phyloP scores from a whole-genome alignment of 306 rosid genomes.

The Sicyos edulis region DNA sequence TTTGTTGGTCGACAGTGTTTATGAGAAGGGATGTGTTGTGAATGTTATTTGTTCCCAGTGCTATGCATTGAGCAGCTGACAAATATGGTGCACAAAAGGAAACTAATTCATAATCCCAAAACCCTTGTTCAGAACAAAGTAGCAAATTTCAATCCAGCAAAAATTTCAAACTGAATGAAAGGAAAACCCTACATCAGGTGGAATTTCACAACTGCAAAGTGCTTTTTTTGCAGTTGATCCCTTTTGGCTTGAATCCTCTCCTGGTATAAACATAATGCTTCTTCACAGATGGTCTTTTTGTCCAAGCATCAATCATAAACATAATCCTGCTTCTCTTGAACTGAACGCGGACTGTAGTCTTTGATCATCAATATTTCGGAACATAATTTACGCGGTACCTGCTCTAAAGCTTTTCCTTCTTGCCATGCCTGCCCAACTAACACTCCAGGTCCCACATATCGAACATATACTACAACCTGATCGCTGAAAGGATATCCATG shows the following conservation, averaged over 20 bases:
- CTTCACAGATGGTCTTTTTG: background rate
- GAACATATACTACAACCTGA: conserved; percentile 62
- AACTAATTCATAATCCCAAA: background rate
- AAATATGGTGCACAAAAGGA: too few relatives aligned
- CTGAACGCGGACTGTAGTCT: conserved; percentile 31
- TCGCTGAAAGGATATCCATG: conserved; percentile 76
- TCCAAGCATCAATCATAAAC: background rate
- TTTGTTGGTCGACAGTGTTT: too few relatives aligned
- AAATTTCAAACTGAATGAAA: background rate
- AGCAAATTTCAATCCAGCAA: background rate
- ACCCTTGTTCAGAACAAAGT: background rate
- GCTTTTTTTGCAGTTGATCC: background rate
- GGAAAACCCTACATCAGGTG: background rate
- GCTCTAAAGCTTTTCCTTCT: conserved; percentile 68
- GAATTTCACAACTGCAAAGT: background rate
- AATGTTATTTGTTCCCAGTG: too few relatives aligned
- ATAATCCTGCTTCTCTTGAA: background rate
- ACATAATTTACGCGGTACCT: conserved; percentile 68
- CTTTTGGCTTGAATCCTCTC: background rate
- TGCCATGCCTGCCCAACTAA: conserved; percentile 89
- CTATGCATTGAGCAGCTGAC: too few relatives aligned
- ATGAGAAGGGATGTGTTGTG: too few relatives aligned
- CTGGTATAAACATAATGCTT: background rate
- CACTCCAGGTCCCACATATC: conserved; percentile 66
- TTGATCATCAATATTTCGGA: conserved; percentile 71